Evolutionary conservation across 164 flowering plant genomes (phyloP).

Genomic region (Piper betle): DNA sequence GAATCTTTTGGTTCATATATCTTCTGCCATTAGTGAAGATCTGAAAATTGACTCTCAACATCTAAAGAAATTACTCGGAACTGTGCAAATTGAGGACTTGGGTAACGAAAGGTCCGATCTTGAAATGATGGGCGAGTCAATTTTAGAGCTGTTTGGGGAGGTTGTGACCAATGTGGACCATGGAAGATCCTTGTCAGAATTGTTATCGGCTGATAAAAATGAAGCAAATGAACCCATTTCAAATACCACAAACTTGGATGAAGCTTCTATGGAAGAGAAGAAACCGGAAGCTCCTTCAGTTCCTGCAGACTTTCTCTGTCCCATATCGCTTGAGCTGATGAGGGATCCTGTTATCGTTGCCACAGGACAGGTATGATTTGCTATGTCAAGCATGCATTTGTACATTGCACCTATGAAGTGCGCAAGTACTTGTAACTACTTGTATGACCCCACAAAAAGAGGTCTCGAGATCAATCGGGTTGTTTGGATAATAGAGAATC

Average conservation of each 20-base stretch:
- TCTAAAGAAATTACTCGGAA: conserved; percentile 13
- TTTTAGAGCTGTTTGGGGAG: conserved; percentile 13
- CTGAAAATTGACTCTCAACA: conserved; percentile 20
- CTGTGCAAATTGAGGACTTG: conserved; percentile 17
- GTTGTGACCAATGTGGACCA: conserved; percentile 11
- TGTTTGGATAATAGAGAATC: background rate
- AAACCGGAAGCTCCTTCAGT: conserved; percentile 37
- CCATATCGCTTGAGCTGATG: conserved; percentile 92
- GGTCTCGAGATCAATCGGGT: background rate
- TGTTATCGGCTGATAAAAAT: conserved; percentile 12
- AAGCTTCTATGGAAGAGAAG: conserved; percentile 27
- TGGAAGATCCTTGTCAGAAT: conserved; percentile 1
- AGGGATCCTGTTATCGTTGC: conserved; percentile 92
- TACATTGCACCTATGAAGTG: background rate
- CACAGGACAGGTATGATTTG: conserved; percentile 72
- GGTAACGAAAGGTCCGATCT: conserved; percentile 20
- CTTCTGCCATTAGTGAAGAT: conserved; percentile 29
- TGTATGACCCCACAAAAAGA: background rate
- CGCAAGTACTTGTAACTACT: background rate
- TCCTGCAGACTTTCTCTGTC: conserved; percentile 82
- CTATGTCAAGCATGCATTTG: background rate
- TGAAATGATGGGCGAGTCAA: conserved; percentile 10
- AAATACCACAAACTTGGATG: conserved; percentile 9
- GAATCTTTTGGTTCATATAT: conserved; percentile 13
- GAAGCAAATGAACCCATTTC: conserved; percentile 13